Conservation (phyloP, 441 rosid genomes). For the Euphorbia corollata region DNA sequence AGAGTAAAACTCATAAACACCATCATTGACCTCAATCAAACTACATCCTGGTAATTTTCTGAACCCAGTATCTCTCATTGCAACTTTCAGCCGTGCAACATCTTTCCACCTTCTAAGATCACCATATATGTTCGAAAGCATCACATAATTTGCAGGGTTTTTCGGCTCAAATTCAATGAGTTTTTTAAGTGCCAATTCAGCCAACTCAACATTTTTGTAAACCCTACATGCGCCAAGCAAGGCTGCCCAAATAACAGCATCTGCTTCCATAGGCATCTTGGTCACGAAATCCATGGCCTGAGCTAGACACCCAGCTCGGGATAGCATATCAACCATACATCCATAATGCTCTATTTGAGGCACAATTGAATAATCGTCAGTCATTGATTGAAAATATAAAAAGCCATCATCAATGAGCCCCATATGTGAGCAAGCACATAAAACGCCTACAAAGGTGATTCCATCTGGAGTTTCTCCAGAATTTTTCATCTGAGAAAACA, state of each 20-base stretch:
- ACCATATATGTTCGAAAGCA: conserved; percentile 58
- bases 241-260: conserved; percentile 61
- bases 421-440: conserved; percentile 53
- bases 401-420: conserved; percentile 56
- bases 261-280: conserved; percentile 49
- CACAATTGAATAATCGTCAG: conserved; percentile 34
- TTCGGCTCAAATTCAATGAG: conserved; percentile 49
- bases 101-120: conserved; percentile 52
- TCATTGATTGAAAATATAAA: conserved; percentile 45
- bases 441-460: conserved; percentile 49
- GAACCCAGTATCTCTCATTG: conserved; percentile 53
- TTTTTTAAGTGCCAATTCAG: conserved; percentile 45
- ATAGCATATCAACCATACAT: conserved; percentile 54
- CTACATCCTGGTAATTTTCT: conserved; percentile 57
- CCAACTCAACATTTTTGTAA: conserved; percentile 47
- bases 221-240: conserved; percentile 58
- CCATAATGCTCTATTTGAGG: conserved; percentile 69
- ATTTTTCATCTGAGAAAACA: conserved; percentile 45
- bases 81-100: conserved; percentile 52
- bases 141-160: conserved; percentile 51
- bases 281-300: conserved; percentile 52
- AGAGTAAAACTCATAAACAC: conserved; percentile 49
- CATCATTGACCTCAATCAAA: conserved; percentile 44
- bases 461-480: conserved; percentile 40
- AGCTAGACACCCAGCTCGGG: conserved; percentile 45